Evolutionary conservation across 345 rosid species (phyloP).

Genomic region (Brassica rapa): DNA sequence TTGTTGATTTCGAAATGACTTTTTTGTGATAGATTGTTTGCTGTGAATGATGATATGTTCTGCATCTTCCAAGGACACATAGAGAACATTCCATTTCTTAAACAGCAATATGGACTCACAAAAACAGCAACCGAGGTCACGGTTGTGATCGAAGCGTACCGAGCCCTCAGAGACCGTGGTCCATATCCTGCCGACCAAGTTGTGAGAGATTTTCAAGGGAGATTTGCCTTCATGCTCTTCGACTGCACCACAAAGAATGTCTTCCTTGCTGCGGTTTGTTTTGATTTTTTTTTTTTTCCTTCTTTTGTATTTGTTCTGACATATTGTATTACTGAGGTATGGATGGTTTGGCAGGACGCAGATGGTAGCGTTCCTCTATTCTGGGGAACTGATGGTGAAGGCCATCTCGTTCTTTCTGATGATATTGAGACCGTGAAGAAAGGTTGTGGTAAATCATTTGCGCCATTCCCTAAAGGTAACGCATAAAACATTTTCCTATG

Average conservation of each 20-base stretch:
- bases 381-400: constrained; percentile 90
- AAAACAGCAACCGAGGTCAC: constrained; percentile 90
- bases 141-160: constrained; percentile 83
- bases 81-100: constrained; percentile 75
- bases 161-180: constrained; percentile 94
- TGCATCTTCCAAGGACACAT: constrained; percentile 94
- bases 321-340: not conserved
- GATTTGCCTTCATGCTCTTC: constrained; percentile 70
- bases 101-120: constrained; percentile 90
- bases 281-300: not conserved
- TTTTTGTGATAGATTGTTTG: constrained; percentile 61
- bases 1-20: not conserved
- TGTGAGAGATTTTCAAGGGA: constrained; percentile 78
- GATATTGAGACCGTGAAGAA: constrained; percentile 67
- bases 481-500: no score
- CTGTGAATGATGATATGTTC: constrained; percentile 90
- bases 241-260: constrained; percentile 63
- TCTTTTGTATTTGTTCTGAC: not conserved
- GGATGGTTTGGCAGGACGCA: constrained; percentile 56
- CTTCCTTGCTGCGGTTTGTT: constrained; percentile 77
- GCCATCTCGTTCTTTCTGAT: constrained; percentile 74
- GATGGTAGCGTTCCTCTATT: constrained; percentile 85
- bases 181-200: constrained; percentile 97
- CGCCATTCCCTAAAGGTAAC: constrained; percentile 88
- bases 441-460: constrained; percentile 91